phyloP scores from a whole-genome alignment of 2,329 filamentous ascomycete species.

The Delphinella strobiligena region DNA sequence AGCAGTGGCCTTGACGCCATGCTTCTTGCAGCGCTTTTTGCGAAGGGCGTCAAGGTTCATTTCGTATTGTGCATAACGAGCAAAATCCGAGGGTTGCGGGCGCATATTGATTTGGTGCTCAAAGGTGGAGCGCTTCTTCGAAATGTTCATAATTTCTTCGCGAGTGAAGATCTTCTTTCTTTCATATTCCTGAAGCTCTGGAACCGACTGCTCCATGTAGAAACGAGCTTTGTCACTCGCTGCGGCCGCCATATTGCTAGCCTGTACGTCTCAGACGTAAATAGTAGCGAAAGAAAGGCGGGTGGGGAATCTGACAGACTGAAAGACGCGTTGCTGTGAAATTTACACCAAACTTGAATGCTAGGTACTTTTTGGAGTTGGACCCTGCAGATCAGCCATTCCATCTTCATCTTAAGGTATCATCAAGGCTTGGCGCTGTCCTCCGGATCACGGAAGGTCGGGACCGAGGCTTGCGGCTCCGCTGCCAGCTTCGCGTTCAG shows the following conservation, averaged over 20 bases:
- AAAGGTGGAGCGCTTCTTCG: slow-evolving; percentile 82
- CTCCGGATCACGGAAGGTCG: neutral
- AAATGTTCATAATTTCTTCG: slow-evolving; percentile 83
- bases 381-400: no score
- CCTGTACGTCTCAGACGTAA: neutral
- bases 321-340: no score
- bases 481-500: neutral
- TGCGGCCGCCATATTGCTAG: slow-evolving; percentile 34
- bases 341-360: no score
- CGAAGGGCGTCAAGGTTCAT: slow-evolving; percentile 61
- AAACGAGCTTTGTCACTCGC: slow-evolving; percentile 91
- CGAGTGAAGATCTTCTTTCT: slow-evolving; percentile 80
- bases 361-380: no score
- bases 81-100: slow-evolving; percentile 64
- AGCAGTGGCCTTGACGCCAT: slow-evolving; percentile 61
- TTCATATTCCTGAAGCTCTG: slow-evolving; percentile 85
- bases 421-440: neutral
- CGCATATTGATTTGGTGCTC: slow-evolving; percentile 77
- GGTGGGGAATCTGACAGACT: neutral
- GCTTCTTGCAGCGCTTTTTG: slow-evolving; percentile 67
- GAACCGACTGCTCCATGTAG: slow-evolving; percentile 83
- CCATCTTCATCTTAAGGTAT: no score
- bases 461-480: neutral
- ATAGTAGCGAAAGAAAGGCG: neutral
- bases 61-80: slow-evolving; percentile 66